A percentile compares a stretch with the other conserved stretches of the same genome.
These are phyloP conservation scores for Tolypocladium guangdongense DNA, from an alignment of 2,329 filamentous ascomycete genomes.

Conservation along the genomic window DNA sequence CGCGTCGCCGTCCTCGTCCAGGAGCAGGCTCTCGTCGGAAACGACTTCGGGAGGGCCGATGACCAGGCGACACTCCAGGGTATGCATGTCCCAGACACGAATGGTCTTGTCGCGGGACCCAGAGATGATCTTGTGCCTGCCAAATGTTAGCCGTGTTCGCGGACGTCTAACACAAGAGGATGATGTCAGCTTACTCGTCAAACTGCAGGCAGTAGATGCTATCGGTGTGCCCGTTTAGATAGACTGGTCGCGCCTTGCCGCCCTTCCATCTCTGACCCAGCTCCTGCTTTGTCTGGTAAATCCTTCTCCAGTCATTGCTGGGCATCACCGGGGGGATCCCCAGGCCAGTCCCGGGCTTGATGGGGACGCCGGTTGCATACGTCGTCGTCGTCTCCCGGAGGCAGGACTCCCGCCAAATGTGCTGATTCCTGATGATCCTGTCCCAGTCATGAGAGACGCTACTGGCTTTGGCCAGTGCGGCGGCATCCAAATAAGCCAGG, in stretches of 20 bases:
- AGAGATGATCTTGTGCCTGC: constrained; percentile 84
- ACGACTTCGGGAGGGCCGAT: constrained; percentile 68
- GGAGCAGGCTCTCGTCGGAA: constrained; percentile 37
- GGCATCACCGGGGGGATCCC: constrained; percentile 45
- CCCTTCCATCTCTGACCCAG: constrained; percentile 72
- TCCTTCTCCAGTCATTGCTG: constrained; percentile 72
- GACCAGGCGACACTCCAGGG: constrained; percentile 71
- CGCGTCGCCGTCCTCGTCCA: constrained; percentile 38
- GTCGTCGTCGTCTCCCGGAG: constrained; percentile 48
- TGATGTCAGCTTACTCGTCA: constrained; percentile 61
- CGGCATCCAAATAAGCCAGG: constrained; percentile 43
- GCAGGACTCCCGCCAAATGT: constrained; percentile 55
- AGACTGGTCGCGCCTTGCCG: constrained; percentile 69
- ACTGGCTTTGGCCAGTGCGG: constrained; percentile 36
- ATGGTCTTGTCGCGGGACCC: constrained; percentile 93
- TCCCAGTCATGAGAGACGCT: constrained; percentile 42
- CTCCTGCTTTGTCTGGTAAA: constrained; percentile 67
- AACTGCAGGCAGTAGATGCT: constrained; percentile 98
- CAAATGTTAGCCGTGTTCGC: constrained; percentile 20
- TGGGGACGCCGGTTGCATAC: constrained; percentile 44
- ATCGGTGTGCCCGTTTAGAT: constrained; percentile 86
- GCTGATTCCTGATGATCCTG: constrained; percentile 35
- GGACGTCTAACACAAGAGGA: background rate
- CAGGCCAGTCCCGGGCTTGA: constrained; percentile 43
- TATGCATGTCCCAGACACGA: constrained; percentile 90